Percentiles rank a stretch among this genome's conserved stretches.
Evolutionary conservation across 1,284 basidiomycete genomes (phyloP).

Genomic region (Apiotrichum porosum): DNA sequence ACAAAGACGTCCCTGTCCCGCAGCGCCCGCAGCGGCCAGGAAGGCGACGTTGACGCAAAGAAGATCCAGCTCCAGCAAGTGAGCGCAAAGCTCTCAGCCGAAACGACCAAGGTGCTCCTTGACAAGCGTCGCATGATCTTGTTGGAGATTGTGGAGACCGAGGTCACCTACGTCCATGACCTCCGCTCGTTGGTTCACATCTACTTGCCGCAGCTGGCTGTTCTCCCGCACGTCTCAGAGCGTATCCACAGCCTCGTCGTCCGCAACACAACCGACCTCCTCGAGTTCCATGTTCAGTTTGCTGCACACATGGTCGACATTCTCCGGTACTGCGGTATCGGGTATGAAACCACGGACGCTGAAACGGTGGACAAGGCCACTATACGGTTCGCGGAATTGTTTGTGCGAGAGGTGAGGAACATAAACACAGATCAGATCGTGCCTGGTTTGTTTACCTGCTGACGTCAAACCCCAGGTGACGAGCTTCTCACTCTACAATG

Average conservation of each 20-base stretch:
- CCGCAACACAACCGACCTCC: constrained; percentile 68
- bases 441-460: neutral
- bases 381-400: constrained; percentile 58
- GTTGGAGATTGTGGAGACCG: constrained; percentile 74
- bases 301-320: constrained; percentile 53
- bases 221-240: constrained; percentile 44
- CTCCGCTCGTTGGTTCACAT: constrained; percentile 64
- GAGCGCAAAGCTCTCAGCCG: constrained; percentile 20
- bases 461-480: constrained; percentile 55
- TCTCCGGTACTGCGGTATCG: constrained; percentile 54
- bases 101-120: constrained; percentile 13
- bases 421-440: no score
- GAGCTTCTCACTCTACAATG: constrained; percentile 69
- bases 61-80: neutral
- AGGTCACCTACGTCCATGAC: constrained; percentile 72
- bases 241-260: constrained; percentile 51
- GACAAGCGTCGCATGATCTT: constrained; percentile 43
- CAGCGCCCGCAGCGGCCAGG: constrained; percentile 42
- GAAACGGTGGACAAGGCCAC: constrained; percentile 53
- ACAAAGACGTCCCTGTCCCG: constrained; percentile 47
- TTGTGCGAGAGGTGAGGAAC: constrained; percentile 62
- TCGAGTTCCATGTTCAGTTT: constrained; percentile 67
- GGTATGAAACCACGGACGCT: constrained; percentile 36
- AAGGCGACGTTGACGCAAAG: constrained; percentile 15
- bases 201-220: constrained; percentile 50